phyloP scores from a whole-genome alignment of 1,284 basidiomycete species.

The Xerocomus minutiporus region DNA sequence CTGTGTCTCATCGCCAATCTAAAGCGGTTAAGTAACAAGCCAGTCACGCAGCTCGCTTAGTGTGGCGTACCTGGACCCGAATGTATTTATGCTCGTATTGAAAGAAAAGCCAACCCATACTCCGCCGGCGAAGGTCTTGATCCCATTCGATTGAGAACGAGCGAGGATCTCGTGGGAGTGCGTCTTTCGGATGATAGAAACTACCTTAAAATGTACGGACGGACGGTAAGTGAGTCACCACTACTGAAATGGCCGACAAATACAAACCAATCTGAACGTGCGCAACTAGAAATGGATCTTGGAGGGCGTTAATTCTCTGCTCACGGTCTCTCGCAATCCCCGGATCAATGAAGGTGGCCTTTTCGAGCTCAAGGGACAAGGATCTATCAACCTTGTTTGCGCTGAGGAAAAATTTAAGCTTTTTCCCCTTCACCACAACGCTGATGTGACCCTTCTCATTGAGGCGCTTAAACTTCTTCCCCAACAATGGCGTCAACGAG shows the following conservation, averaged over 20 bases:
- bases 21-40: background rate
- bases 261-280: constrained; percentile 58
- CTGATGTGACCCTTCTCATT: constrained; percentile 35
- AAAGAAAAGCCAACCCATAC: constrained; percentile 52
- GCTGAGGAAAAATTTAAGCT: constrained; percentile 26
- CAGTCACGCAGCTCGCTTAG: background rate
- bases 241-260: constrained; percentile 10
- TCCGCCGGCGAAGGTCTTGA: constrained; percentile 37
- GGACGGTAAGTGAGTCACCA: background rate
- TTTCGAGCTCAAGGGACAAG: constrained; percentile 40
- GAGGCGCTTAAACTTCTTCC: constrained; percentile 45
- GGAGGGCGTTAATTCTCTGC: constrained; percentile 42
- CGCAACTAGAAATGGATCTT: constrained; percentile 48
- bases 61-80: constrained; percentile 46
- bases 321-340: constrained; percentile 53
- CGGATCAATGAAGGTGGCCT: constrained; percentile 60
- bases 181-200: constrained; percentile 28
- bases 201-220: background rate
- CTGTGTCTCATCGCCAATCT: constrained; percentile 54
- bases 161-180: constrained; percentile 38
- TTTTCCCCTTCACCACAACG: constrained; percentile 37
- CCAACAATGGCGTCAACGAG: constrained; percentile 39
- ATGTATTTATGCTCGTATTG: constrained; percentile 65
- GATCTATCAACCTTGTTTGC: constrained; percentile 18
- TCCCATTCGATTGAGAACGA: constrained; percentile 66